Base-by-base conservation (phyloP, 352 stramenopile genomes). In the Phytopythium helicoides region DNA sequence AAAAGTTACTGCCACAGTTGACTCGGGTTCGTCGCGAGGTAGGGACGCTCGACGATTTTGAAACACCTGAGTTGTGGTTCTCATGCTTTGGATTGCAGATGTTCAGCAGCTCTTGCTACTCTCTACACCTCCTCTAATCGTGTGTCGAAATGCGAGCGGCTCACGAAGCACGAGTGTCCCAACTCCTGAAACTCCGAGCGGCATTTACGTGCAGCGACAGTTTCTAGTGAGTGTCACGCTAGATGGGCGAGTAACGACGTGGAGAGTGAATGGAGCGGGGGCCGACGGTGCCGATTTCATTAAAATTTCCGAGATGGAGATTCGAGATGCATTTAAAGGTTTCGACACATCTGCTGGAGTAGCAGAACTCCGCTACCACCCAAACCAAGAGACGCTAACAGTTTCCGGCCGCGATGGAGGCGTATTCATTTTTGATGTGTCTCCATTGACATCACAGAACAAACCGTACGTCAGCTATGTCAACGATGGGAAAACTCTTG, bases 41-140 rank as follows among this genome's bases (percentile, higher is more conserved):
- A 54, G 23, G 44, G 12, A 15, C 19, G 6, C 18, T 37, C 16
- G 6, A 23, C 21, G n/a, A 6, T 21, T 48, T 26, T 19, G 26
- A 15, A n/a, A 2, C 1, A 11, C 45, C 2, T 22, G 1, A 10
- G 5, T 1, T 14, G 4, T 54, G n/a, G n/a, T 47, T 9, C 2
- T 61, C 3, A 23, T 52, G 26, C 31, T 47, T 44, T 18, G n/a
- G 18, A 26, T 8, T 33, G 12, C 25, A 84, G 82, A 92, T 47
- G 73, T 92, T 1, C 76, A 89, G 52, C 76, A 89, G 7, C 66
- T 90, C 31, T 40, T 81, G 56, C 60, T 92, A 14, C 54, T 90
- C 2, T 75, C 80, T 1, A 66, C 79, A 6, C 60, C 62, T n/a
- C 56, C 60, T 7, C 71, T 71, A 28, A 46, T 72, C 19, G 62